Percentiles rank a stretch among this genome's conserved stretches.
Conservation (phyloP, 352 stramenopile species). For the Albugo laibachii region DNA sequence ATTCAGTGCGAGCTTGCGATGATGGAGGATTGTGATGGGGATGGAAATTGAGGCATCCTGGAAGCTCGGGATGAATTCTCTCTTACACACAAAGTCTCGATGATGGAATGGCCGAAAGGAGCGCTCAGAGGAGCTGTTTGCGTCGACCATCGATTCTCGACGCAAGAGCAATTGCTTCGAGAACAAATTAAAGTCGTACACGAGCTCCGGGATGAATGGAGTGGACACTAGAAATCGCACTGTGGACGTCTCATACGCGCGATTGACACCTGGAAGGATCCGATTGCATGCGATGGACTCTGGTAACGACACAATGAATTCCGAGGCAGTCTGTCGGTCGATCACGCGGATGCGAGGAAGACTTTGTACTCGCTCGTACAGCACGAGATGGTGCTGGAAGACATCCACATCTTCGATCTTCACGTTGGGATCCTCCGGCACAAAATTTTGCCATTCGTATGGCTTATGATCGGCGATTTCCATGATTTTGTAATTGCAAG, state of each 20-base stretch:
- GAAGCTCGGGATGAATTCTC: slow-evolving; percentile 20
- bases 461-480: slow-evolving; percentile 1
- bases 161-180: slow-evolving; percentile 19
- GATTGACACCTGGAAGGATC: slow-evolving; percentile 62
- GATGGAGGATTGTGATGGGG: slow-evolving; percentile 60
- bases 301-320: slow-evolving; percentile 35
- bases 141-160: slow-evolving; percentile 26
- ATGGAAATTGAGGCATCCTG: slow-evolving; percentile 21
- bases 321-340: slow-evolving; percentile 2
- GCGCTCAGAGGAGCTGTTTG: neutral
- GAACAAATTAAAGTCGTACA: slow-evolving; percentile 63
- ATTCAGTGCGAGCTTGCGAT: slow-evolving; percentile 23
- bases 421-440: slow-evolving; percentile 31
- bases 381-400: slow-evolving; percentile 52
- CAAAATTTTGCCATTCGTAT: slow-evolving; percentile 20
- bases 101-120: slow-evolving; percentile 5
- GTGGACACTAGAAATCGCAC: slow-evolving; percentile 60
- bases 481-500: slow-evolving; percentile 67
- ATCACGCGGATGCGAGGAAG: slow-evolving; percentile 50
- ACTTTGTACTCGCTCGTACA: slow-evolving; percentile 61
- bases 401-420: slow-evolving; percentile 82
- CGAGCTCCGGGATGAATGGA: slow-evolving; percentile 45
- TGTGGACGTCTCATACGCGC: slow-evolving; percentile 29
- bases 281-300: slow-evolving; percentile 22
- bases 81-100: slow-evolving; percentile 20